Conservation (phyloP, 2,329 filamentous ascomycete species). For the Claviceps humidiphila region DNA sequence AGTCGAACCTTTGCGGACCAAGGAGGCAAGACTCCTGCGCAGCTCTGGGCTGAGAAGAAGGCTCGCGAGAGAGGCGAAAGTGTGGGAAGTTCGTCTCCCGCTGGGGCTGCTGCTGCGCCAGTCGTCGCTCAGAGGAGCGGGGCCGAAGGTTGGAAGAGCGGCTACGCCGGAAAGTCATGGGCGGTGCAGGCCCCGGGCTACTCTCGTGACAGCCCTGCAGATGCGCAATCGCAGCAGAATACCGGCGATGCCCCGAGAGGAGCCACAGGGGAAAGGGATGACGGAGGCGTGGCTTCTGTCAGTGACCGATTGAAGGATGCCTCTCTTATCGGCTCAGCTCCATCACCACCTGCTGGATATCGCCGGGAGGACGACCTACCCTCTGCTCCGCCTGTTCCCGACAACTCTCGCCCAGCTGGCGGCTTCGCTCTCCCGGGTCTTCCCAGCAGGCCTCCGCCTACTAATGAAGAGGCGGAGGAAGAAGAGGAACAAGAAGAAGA, state of each 20-base stretch:
- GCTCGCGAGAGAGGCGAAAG: conserved; percentile 55
- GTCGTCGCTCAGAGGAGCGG: conserved; percentile 60
- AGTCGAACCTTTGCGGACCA: conserved; percentile 90
- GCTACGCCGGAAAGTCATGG: conserved; percentile 84
- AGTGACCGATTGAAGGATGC: conserved; percentile 72
- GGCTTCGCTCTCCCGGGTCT: conserved; percentile 71
- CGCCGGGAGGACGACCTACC: conserved; percentile 23
- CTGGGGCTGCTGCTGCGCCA: conserved; percentile 35
- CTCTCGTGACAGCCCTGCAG: conserved; percentile 44
- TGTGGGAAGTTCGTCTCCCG: conserved; percentile 27
- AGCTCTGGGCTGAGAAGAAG: conserved; percentile 97
- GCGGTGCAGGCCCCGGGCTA: conserved; percentile 59
- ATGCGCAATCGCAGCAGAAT: conserved; percentile 38
- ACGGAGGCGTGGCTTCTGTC: conserved; percentile 55
- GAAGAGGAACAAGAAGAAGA: conserved; percentile 39
- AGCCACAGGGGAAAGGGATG: conserved; percentile 36
- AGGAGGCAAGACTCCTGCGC: conserved; percentile 90
- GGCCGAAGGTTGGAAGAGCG: conserved; percentile 71
- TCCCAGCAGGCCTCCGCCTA: conserved; percentile 44
- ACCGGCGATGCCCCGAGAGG: conserved; percentile 42
- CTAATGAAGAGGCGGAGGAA: conserved; percentile 30
- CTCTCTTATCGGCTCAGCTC: conserved; percentile 49
- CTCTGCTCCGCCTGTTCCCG: conserved; percentile 35
- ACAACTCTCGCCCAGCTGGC: conserved; percentile 56
- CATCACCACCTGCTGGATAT: conserved; percentile 22